These are phyloP conservation scores for Streptanthus diversifolius DNA, from an alignment of 345 rosid genomes.

Conservation along the genomic window DNA sequence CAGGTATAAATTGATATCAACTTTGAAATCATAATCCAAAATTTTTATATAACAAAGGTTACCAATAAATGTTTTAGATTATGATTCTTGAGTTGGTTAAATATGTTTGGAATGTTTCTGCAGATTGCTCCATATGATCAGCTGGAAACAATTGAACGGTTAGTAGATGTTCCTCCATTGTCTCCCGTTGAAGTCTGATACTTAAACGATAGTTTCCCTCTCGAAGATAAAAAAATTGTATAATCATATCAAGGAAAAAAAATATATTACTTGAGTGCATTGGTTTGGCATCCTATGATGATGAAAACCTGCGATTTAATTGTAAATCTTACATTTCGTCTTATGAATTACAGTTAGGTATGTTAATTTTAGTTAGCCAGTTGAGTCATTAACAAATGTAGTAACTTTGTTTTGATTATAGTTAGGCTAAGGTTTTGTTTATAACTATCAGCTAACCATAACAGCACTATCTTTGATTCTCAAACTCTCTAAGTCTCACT, in stretches of 20 bases:
- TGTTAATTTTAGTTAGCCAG: neutral
- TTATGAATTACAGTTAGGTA: neutral
- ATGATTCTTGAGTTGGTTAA: neutral
- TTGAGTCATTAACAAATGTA: neutral
- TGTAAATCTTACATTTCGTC: neutral
- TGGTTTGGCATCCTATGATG: neutral
- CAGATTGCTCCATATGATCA: slow-evolving; percentile 99
- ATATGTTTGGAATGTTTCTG: neutral
- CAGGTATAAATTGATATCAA: slow-evolving; percentile 44
- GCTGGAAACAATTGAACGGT: slow-evolving; percentile 69
- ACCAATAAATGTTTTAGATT: neutral
- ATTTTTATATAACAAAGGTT: neutral
- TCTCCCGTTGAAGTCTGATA: slow-evolving; percentile 37
- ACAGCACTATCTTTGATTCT: neutral
- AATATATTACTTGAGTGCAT: neutral
- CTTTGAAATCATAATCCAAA: slow-evolving; percentile 3
- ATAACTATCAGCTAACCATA: neutral
- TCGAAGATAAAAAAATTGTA: slow-evolving; percentile 15
- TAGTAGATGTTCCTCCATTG: slow-evolving; percentile 56
- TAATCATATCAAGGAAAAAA: slow-evolving; percentile 1
- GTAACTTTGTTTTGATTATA: neutral
- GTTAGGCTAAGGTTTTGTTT: neutral
- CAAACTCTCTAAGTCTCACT: neutral
- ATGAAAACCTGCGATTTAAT: neutral
- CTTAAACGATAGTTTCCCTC: neutral